Base-by-base conservation (phyloP, 2,329 filamentous ascomycete genomes). In the Dissoconium aciculare region DNA sequence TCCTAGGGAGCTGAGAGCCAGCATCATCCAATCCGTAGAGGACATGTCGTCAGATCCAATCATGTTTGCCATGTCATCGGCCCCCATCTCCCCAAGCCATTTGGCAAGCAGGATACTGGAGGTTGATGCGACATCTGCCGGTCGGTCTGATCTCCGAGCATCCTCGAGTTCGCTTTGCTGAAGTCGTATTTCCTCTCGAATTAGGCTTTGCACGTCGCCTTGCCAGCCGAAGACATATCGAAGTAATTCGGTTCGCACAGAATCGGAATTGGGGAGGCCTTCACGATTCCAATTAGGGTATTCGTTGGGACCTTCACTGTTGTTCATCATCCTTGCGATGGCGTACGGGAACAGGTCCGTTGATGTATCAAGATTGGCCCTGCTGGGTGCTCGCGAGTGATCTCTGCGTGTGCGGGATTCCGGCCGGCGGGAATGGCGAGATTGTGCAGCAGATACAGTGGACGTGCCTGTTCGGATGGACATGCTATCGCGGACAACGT, bases 191-290 rank as follows among this genome's bases (percentile, higher is more conserved):
- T 98, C 89, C 52, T 95, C 85, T 6, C 74, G 70, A 32, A 98
- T 72, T 28, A 98, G 58, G 26, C 76, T 75, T 27, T 83, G 69
- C 24, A 87, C 74, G 44, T 92, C 82, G 33, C 76, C 75, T 31
- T 87, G 76, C 85, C 89, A 98, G 3, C 89, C 89, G 54, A 98
- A 98, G 2, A 98, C 84, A 4, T 85, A 78, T 43, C 69, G 81
- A 4, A 98, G 67, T 85, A 98, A 94, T 54, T 94, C 85, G 27
- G 69, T 69, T 28, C 87, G 74, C 26, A 94, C 66, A 42, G 92
- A 77, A 43, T 94, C 78, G 5, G 72, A 57, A 5, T 53, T 60
- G n/a, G n/a, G n/a, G n/a, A n/a, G n/a, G n/a, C n/a, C n/a, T n/a
- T n/a, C n/a, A 10, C 57, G 44, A 16, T 43, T 51, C 25, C 51